Evolutionary conservation across 1,284 basidiomycete genomes (phyloP).

Genomic region (Sphagnurus paluster): DNA sequence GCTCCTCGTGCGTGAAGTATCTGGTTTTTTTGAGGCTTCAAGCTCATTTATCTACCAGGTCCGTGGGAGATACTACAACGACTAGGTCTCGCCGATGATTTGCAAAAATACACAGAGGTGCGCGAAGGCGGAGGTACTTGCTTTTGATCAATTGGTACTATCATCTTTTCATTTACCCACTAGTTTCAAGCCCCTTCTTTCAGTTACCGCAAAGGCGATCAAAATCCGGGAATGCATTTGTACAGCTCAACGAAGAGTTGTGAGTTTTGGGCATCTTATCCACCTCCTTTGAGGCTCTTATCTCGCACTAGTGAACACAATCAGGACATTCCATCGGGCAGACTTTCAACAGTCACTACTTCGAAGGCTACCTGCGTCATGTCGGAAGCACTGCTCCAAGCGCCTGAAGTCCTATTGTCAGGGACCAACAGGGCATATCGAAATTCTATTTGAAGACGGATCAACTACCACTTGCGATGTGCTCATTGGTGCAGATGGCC

Average conservation of each 20-base stretch:
- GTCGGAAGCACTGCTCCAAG: slow-evolving; percentile 44
- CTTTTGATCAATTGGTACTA: neutral
- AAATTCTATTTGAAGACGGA: slow-evolving; percentile 49
- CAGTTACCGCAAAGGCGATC: slow-evolving; percentile 52
- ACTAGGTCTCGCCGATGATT: too few species aligned
- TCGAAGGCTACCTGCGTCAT: slow-evolving; percentile 39
- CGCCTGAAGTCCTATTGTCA: slow-evolving; percentile 48
- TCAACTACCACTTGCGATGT: slow-evolving; percentile 45
- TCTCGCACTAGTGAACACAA: slow-evolving; percentile 37
- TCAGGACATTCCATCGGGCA: slow-evolving; percentile 48
- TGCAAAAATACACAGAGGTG: too few species aligned
- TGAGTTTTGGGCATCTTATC: slow-evolving; percentile 20
- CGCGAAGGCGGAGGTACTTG: slow-evolving; percentile 38
- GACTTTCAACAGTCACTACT: slow-evolving; percentile 52
- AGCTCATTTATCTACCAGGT: too few species aligned
- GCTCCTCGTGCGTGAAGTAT: too few species aligned
- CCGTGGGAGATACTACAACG: too few species aligned
- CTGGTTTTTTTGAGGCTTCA: too few species aligned
- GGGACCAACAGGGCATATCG: slow-evolving; percentile 35
- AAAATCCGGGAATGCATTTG: slow-evolving; percentile 45
- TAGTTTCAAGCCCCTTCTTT: slow-evolving; percentile 42
- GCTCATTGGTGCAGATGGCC: slow-evolving; percentile 50
- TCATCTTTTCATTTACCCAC: slow-evolving; percentile 9
- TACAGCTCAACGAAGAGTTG: slow-evolving; percentile 47
- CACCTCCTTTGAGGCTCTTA: neutral